Conservation (phyloP, 164 flowering plant species). For the Houttuynia cordata region DNA sequence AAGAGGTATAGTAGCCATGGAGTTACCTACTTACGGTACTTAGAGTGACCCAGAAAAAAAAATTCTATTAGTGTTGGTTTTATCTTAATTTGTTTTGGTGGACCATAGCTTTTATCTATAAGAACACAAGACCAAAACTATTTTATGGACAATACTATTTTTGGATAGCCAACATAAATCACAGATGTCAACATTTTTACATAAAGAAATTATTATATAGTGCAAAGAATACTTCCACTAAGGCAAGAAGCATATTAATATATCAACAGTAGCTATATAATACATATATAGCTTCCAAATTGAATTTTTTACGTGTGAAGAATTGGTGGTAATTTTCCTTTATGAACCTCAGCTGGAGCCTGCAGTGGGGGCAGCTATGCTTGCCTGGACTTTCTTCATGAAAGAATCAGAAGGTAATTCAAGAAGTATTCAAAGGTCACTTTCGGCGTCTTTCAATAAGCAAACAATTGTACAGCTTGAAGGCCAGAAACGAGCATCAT, state of each 20-base stretch:
- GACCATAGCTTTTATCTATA: not conserved
- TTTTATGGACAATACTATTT: not conserved
- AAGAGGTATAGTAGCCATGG: not conserved
- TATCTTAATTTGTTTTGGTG: not conserved
- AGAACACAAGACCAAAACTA: not conserved
- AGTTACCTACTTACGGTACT: not conserved
- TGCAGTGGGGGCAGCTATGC: slow-evolving; percentile 91
- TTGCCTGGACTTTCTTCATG: slow-evolving; percentile 62
- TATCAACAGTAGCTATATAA: no score
- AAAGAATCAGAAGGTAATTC: slow-evolving; percentile 27
- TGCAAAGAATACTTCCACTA: no score
- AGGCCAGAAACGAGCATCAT: no score
- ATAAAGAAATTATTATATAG: no score
- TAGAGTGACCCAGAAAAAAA: no score
- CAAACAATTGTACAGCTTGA: slow-evolving; percentile 13
- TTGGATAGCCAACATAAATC: not conserved
- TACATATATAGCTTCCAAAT: no score
- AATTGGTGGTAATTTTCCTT: not conserved
- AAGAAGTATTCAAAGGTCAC: slow-evolving; percentile 8
- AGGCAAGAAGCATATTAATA: no score
- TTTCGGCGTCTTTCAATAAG: not conserved
- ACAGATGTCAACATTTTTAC: not conserved
- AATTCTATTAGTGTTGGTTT: no score
- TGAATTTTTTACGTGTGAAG: no score
- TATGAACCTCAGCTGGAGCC: slow-evolving; percentile 63